Evolutionary conservation across 1,284 basidiomycete genomes (phyloP).

Genomic region (Clitocybe nebularis): DNA sequence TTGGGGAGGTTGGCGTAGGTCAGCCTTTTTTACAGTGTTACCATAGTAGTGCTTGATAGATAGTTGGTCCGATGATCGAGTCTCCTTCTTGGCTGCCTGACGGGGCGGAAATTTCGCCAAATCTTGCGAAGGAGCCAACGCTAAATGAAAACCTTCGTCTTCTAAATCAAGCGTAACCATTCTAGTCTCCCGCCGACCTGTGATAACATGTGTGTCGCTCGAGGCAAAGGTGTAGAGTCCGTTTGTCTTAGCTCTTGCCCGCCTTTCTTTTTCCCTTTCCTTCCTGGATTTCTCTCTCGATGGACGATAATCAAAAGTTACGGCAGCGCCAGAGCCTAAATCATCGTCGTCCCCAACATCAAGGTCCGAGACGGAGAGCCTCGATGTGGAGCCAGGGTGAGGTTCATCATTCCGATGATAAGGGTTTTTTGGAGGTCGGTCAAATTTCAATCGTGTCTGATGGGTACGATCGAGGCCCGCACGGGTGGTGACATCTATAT

Average conservation of each 20-base stretch:
- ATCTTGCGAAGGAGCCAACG: constrained; percentile 32
- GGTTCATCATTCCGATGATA: background rate
- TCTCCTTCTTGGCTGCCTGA: background rate
- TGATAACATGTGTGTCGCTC: constrained; percentile 24
- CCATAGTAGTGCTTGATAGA: background rate
- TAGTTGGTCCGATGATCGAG: background rate
- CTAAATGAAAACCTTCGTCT: constrained; percentile 39
- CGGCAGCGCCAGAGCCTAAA: background rate
- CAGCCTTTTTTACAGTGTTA: background rate
- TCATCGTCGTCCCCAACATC: background rate
- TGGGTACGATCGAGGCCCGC: constrained; percentile 29
- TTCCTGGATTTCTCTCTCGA: constrained; percentile 19
- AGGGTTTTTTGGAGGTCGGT: constrained; percentile 9
- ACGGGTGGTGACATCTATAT: constrained; percentile 34
- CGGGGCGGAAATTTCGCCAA: background rate
- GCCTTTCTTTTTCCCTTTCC: constrained; percentile 21
- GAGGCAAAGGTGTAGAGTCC: constrained; percentile 30
- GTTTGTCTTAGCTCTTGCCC: constrained; percentile 19
- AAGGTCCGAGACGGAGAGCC: background rate
- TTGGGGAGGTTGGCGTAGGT: no score
- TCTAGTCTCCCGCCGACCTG: constrained; percentile 28
- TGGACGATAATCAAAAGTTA: constrained; percentile 1
- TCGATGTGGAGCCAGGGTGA: background rate
- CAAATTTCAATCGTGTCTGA: constrained; percentile 36
- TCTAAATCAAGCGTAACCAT: constrained; percentile 33